Percentiles rank a stretch among this genome's conserved stretches.
Conservation (phyloP, 169 alveolate genomes). For the Plasmodium berghei region DNA sequence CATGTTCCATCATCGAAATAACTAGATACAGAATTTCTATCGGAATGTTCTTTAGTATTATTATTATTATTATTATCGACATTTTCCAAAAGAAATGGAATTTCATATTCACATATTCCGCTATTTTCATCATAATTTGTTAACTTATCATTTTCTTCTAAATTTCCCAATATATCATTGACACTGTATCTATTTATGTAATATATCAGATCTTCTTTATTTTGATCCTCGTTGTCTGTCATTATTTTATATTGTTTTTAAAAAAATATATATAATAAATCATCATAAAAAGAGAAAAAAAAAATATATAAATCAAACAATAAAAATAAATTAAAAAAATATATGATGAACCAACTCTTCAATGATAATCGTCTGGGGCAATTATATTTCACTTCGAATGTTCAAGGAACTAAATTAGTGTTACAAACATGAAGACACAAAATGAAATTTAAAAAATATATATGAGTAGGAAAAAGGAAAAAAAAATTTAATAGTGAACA, state of each 20-base stretch:
- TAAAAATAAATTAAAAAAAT: too few species aligned
- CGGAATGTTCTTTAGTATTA: constrained; percentile 33
- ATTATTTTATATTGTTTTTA: constrained; percentile 12
- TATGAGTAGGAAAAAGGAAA: too few species aligned
- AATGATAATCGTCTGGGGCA: too few species aligned
- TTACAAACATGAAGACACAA: too few species aligned
- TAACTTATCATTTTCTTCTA: constrained; percentile 26
- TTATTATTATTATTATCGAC: constrained; percentile 10
- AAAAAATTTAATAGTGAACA: too few species aligned
- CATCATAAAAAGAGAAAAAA: background rate
- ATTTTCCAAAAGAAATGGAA: constrained; percentile 34
- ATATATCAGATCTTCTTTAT: constrained; percentile 16
- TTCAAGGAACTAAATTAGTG: too few species aligned
- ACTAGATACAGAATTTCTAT: constrained; percentile 34
- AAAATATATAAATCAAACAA: background rate
- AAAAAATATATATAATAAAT: constrained; percentile 2
- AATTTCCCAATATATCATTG: constrained; percentile 35
- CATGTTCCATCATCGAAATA: constrained; percentile 67
- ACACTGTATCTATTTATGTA: constrained; percentile 35
- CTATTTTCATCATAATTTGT: constrained; percentile 8
- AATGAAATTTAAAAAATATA: too few species aligned
- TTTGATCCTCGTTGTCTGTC: constrained; percentile 8
- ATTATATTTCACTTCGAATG: too few species aligned
- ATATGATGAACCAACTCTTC: too few species aligned
- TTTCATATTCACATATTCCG: constrained; percentile 26